These are phyloP conservation scores for Suillus hirtellus DNA, from an alignment of 768 basidiomycete species.

Conservation along the genomic window DNA sequence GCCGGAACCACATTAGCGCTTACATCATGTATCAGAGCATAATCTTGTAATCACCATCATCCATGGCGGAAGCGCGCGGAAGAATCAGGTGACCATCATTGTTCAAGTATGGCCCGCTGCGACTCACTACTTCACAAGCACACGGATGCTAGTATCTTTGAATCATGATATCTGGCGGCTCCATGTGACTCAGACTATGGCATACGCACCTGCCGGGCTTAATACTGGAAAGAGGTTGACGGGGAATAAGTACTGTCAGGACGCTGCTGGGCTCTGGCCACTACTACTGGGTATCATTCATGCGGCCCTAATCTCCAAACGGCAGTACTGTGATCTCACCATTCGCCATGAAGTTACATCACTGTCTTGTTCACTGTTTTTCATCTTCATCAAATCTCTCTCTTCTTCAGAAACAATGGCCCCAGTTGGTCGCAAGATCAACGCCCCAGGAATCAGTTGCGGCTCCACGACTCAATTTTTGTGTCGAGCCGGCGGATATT, in stretches of 20 bases:
- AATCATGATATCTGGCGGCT: neutral
- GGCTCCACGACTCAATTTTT: neutral
- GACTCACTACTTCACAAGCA: neutral
- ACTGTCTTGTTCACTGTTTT: neutral
- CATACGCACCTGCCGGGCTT: neutral
- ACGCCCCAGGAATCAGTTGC: neutral
- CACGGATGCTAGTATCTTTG: neutral
- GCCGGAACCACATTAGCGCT: too few species aligned
- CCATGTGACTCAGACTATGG: too few species aligned
- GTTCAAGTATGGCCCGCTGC: neutral
- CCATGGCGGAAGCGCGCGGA: too few species aligned
- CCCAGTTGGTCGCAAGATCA: neutral
- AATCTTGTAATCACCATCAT: too few species aligned
- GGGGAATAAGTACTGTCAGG: neutral
- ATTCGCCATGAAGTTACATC: neutral
- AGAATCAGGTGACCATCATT: too few species aligned
- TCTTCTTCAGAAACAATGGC: too few species aligned
- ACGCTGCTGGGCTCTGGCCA: neutral
- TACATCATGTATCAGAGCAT: too few species aligned
- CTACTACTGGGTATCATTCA: neutral
- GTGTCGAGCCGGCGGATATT: slow-evolving; percentile 13
- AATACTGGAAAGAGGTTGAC: neutral
- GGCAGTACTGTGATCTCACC: neutral
- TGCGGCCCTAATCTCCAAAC: neutral
- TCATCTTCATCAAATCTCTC: neutral